Conservation (phyloP, 2,329 filamentous ascomycete genomes). For the Fusarium lateritium region DNA sequence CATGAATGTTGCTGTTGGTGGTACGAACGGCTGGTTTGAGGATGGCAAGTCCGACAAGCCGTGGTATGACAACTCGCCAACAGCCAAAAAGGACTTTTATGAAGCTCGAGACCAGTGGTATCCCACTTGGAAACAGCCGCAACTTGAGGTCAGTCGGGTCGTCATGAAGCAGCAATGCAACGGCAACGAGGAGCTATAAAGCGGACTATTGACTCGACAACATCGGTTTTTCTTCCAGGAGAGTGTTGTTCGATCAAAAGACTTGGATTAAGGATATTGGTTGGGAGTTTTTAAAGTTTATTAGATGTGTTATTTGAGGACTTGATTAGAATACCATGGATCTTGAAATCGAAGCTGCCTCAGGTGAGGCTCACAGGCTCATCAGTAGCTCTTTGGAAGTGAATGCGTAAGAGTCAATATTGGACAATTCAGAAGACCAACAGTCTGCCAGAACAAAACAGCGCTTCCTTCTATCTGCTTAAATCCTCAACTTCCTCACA, state of each 20-base stretch:
- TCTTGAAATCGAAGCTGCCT: too few species aligned
- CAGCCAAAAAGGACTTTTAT: slow-evolving; percentile 85
- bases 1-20: slow-evolving; percentile 81
- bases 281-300: too few species aligned
- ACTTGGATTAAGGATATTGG: too few species aligned
- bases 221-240: not conserved
- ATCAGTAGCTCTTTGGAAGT: too few species aligned
- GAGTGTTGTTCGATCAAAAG: not conserved
- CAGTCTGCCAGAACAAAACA: too few species aligned
- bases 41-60: slow-evolving; percentile 81
- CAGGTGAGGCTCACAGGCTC: too few species aligned
- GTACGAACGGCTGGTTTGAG: slow-evolving; percentile 87
- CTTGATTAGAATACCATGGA: too few species aligned
- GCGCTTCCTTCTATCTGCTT: too few species aligned
- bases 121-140: slow-evolving; percentile 78
- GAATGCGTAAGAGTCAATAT: too few species aligned
- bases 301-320: too few species aligned
- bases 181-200: slow-evolving; percentile 64
- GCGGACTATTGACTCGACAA: not conserved
- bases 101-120: slow-evolving; percentile 74
- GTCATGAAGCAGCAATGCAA: slow-evolving; percentile 80
- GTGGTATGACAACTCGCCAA: slow-evolving; percentile 79
- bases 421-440: too few species aligned
- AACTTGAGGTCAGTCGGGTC: slow-evolving; percentile 79
- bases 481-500: too few species aligned